Percentiles rank a stretch among this genome's conserved stretches.
These are phyloP conservation scores for Globisporangium spiculum DNA, from an alignment of 352 stramenopile genomes.

Conservation along the genomic window DNA sequence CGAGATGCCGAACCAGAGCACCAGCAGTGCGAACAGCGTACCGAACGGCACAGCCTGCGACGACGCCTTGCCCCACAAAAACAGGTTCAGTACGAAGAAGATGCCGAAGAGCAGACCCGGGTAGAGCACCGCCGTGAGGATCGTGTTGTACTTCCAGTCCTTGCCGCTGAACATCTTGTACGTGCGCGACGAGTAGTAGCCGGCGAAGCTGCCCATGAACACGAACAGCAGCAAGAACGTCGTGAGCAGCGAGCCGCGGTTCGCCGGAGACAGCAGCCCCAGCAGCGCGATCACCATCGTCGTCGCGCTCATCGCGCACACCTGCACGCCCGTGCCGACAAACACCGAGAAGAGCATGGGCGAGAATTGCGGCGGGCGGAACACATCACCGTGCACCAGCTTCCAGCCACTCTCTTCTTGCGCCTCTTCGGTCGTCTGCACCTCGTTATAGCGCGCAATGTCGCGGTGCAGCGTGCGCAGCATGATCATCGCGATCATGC, in stretches of 20 bases:
- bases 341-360: slow-evolving; percentile 95
- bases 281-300: slow-evolving; percentile 95
- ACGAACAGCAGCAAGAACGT: slow-evolving; percentile 98
- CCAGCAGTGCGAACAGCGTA: slow-evolving; percentile 95
- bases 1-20: slow-evolving; percentile 98
- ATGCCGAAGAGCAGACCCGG: slow-evolving; percentile 92
- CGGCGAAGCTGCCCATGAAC: slow-evolving; percentile 96
- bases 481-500: slow-evolving; percentile 99
- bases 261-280: slow-evolving; percentile 95
- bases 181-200: slow-evolving; percentile 95
- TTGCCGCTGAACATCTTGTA: slow-evolving; percentile 99
- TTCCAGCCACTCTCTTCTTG: slow-evolving; percentile 97
- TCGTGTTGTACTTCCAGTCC: slow-evolving; percentile 96
- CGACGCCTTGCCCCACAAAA: slow-evolving; percentile 88
- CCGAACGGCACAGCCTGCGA: slow-evolving; percentile 93
- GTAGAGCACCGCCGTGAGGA: slow-evolving; percentile 95
- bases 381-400: slow-evolving; percentile 97
- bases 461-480: slow-evolving; percentile 98
- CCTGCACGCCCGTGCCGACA: slow-evolving; percentile 95
- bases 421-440: slow-evolving; percentile 92
- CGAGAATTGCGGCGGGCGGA: slow-evolving; percentile 92
- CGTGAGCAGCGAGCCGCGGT: slow-evolving; percentile 95
- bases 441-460: slow-evolving; percentile 96
- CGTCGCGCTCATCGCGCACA: slow-evolving; percentile 93
- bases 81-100: slow-evolving; percentile 97